phyloP scores from a whole-genome alignment of 176 grass and related monocot species.

The Paspalum vaginatum region DNA sequence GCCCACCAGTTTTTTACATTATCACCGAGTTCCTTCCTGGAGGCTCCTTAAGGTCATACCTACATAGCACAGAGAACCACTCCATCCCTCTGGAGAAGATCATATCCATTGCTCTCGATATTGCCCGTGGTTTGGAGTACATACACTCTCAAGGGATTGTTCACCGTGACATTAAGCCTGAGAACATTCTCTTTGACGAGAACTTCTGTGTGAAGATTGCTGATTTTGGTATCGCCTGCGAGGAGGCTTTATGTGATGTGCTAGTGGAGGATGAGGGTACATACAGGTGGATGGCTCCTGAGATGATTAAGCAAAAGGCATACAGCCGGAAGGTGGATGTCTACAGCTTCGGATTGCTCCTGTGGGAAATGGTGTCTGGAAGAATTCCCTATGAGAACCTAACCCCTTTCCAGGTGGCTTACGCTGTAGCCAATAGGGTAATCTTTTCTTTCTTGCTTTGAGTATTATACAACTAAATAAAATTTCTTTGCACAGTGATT shows the following conservation, averaged over 20 bases:
- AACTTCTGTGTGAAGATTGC: conserved; percentile 68
- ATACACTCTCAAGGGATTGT: conserved; percentile 79
- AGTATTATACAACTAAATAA: not conserved
- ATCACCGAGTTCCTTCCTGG: conserved; percentile 68
- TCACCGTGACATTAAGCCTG: conserved; percentile 64
- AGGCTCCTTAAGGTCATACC: conserved; percentile 75
- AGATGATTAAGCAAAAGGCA: conserved; percentile 73
- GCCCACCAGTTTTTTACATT: conserved; percentile 62
- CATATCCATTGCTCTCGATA: conserved; percentile 54
- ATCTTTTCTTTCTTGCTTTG: not conserved
- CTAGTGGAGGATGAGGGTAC: conserved; percentile 71
- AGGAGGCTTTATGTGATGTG: conserved; percentile 63
- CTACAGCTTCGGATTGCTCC: conserved; percentile 72
- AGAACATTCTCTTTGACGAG: conserved; percentile 82
- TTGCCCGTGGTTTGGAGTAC: conserved; percentile 76
- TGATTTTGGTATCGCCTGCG: conserved; percentile 82
- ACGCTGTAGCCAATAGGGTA: conserved; percentile 55
- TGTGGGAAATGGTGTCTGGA: conserved; percentile 78
- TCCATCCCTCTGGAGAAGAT: conserved; percentile 59
- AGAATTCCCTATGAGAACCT: conserved; percentile 65
- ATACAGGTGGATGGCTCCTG: conserved; percentile 87
- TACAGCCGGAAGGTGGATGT: conserved; percentile 78
- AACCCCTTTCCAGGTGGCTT: conserved; percentile 67
- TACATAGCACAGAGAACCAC: conserved; percentile 54
- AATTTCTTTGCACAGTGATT: not conserved